Evolutionary conservation across 2,329 filamentous ascomycete species (phyloP).

Genomic region (Apiospora koreana): DNA sequence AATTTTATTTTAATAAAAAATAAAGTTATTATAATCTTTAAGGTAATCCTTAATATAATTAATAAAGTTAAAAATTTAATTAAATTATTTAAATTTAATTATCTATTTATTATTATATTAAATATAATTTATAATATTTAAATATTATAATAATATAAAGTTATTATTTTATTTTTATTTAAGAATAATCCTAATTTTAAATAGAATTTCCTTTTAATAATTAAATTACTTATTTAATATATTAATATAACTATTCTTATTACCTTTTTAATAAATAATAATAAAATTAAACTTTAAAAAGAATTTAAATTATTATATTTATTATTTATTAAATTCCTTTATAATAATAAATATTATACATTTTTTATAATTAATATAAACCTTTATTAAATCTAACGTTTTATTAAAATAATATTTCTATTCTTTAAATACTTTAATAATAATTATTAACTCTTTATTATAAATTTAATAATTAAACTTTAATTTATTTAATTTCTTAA

Average conservation of each 20-base stretch:
- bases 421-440: constrained; percentile 26
- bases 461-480: constrained; percentile 36
- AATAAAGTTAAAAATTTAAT: too few species aligned
- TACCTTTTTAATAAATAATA: constrained; percentile 12
- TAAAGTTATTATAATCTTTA: not conserved
- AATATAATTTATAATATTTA: not conserved
- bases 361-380: constrained; percentile 24
- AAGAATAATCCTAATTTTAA: not conserved
- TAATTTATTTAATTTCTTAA: constrained; percentile 17
- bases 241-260: not conserved
- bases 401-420: constrained; percentile 23
- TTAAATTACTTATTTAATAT: not conserved
- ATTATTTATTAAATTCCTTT: constrained; percentile 23
- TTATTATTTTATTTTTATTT: not conserved
- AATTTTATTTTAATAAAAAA: not conserved
- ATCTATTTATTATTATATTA: not conserved
- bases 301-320: constrained; percentile 14
- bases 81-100: not conserved
- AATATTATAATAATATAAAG: not conserved
- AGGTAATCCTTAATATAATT: not conserved
- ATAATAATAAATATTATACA: constrained; percentile 26
- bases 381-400: constrained; percentile 15
- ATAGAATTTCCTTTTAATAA: not conserved
- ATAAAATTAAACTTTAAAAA: constrained; percentile 7
- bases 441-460: constrained; percentile 36